These are phyloP conservation scores for Gyromitra esculenta DNA, from an alignment of 2,329 filamentous ascomycete genomes.

Conservation along the genomic window DNA sequence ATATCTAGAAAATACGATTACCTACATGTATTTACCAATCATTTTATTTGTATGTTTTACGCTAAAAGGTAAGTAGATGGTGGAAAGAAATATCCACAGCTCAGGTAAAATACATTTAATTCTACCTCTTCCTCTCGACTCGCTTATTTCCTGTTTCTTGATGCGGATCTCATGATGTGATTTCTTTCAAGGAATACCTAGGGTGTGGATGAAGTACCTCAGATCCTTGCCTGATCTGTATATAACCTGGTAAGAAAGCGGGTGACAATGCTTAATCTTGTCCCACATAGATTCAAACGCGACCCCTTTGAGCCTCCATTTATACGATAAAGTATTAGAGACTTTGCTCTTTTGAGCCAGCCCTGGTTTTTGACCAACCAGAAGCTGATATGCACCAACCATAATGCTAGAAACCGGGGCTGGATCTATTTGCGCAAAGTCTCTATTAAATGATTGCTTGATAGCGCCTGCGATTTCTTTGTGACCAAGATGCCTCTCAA, in stretches of 20 bases:
- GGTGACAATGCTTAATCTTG: background rate
- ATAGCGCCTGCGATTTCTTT: no score
- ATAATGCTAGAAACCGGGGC: no score
- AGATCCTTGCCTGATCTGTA: background rate
- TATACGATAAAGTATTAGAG: background rate
- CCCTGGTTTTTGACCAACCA: no score
- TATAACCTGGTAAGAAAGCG: background rate
- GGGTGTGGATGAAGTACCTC: background rate
- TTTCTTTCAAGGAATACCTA: background rate
- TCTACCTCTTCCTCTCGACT: background rate
- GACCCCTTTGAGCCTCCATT: no score
- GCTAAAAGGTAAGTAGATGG: background rate
- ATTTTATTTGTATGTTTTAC: background rate
- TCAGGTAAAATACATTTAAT: background rate
- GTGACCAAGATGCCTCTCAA: no score
- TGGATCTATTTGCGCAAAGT: no score
- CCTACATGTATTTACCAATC: background rate
- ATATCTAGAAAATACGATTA: background rate
- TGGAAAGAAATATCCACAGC: background rate
- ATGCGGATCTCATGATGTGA: background rate
- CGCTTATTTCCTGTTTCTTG: background rate
- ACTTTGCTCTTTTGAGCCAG: background rate
- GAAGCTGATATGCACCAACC: no score
- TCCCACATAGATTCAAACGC: background rate
- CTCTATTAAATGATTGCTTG: no score